Conservation (phyloP, 106 monocot species). For the Dendrobium chrysotoxum region DNA sequence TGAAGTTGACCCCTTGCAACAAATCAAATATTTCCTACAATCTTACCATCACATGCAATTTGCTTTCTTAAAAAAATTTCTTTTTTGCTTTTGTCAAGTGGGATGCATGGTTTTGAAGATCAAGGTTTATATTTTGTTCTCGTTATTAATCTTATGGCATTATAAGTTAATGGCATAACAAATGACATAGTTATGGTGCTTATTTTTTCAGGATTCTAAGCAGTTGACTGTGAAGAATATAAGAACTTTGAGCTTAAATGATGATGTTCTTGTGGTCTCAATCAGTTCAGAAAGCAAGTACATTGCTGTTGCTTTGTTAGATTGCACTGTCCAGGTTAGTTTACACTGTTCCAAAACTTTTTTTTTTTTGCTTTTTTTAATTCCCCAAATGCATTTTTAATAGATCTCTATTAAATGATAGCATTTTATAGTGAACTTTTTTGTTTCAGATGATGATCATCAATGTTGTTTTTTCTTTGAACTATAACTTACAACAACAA, state of each 20-base stretch:
- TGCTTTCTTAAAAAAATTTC: background rate
- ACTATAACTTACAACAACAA: background rate
- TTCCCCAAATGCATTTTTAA: background rate
- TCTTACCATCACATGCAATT: background rate
- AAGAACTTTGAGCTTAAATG: slow-evolving; percentile 81
- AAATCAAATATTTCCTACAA: background rate
- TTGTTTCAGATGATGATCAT: background rate
- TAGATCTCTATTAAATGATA: background rate
- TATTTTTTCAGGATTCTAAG: slow-evolving; percentile 53
- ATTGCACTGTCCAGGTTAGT: slow-evolving; percentile 60
- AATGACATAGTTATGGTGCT: background rate
- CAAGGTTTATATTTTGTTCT: background rate
- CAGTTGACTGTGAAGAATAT: slow-evolving; percentile 66
- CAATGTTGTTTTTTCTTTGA: background rate
- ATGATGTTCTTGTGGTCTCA: slow-evolving; percentile 65
- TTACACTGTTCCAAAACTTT: background rate
- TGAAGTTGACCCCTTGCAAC: background rate
- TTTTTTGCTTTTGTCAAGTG: background rate
- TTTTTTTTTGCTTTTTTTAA: slow-evolving; percentile 1
- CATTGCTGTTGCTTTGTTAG: slow-evolving; percentile 74
- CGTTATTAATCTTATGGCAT: background rate
- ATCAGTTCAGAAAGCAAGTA: slow-evolving; percentile 82
- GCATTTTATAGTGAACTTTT: background rate
- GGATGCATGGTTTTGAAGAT: background rate
- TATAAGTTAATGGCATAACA: background rate